Evolutionary conservation across 768 basidiomycete species (phyloP), one percentile per base, ranked within the genome.

Genomic region (Trametes cubensis): DNA sequence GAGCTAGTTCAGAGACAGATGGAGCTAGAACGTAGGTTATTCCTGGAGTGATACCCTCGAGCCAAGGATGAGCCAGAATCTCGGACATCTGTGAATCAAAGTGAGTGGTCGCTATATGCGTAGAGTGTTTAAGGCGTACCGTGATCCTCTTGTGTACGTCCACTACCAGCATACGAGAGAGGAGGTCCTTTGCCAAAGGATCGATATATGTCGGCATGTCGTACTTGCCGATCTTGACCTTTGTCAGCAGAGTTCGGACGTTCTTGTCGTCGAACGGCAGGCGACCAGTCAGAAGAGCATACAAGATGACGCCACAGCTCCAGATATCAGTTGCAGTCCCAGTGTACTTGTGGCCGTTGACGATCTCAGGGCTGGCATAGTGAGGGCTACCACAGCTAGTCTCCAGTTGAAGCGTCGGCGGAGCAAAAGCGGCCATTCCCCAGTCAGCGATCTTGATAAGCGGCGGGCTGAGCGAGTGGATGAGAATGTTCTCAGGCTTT

Each of bases 371-470:
- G 70, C 90, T 92, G 5, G 95, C 96, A 65, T 98, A 98, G 75
- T 98, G 95, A 63, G 96, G 96, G 64, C 90, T 93, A 7, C 96
- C 96, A 71, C 96, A 98, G 70, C 91, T 94, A 1, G 96, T 98
- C 77, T 96, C 93, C 26, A 97, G 84, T 66, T 95, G 83, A 45
- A 89, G 81, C 42, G 87, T 84, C 41, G 90, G 91, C 42, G 90
- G 89, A 61, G 94, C 92, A 70, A 97, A 92, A 11, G 95, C 92
- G 25, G 96, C 95, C 96, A 98, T 97, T 21, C 96, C 96, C 86
- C 96, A 98, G 76, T 98, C 96, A 23, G 94, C 95, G 45, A 98
- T 91, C 80, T 98, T 98, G 79, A 98, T 84, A 70, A 94, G 81
- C 40, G 89, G 89, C 30, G 89, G 89, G 40, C 83, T 81, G 58